Conservation (phyloP, 2,329 filamentous ascomycete species). For the Trichophyton benhamiae region DNA sequence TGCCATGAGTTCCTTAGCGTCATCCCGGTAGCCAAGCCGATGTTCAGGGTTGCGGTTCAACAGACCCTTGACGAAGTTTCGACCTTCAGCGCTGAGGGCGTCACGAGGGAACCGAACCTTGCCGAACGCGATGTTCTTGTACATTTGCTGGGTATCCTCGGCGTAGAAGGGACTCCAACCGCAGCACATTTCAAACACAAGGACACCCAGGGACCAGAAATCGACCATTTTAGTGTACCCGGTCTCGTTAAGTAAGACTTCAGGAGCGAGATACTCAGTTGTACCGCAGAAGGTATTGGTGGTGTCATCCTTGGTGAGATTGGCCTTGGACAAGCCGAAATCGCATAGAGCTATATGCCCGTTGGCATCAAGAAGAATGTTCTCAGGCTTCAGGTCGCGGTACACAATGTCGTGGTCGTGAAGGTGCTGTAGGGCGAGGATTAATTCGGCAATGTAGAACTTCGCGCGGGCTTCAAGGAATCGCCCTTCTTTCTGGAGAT, state of each 20-base stretch:
- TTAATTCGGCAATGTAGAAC: slow-evolving; percentile 97
- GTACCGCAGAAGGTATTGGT: slow-evolving; percentile 99
- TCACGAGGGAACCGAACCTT: slow-evolving; percentile 95
- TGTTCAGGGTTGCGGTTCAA: slow-evolving; percentile 96
- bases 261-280: slow-evolving; percentile 91
- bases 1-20: slow-evolving; percentile 85
- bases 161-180: slow-evolving; percentile 99
- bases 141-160: slow-evolving; percentile 99
- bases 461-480: slow-evolving; percentile 92
- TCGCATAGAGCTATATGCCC: slow-evolving; percentile 96
- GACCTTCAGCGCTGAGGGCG: slow-evolving; percentile 82
- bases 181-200: slow-evolving; percentile 99
- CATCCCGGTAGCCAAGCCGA: slow-evolving; percentile 75
- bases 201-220: slow-evolving; percentile 94
- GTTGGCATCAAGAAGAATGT: slow-evolving; percentile 91
- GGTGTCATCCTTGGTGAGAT: slow-evolving; percentile 90
- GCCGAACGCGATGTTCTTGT: slow-evolving; percentile 99
- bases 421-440: slow-evolving; percentile 84
- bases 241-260: slow-evolving; percentile 88
- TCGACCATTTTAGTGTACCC: slow-evolving; percentile 99
- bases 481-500: slow-evolving; percentile 89
- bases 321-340: slow-evolving; percentile 94
- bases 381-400: slow-evolving; percentile 92
- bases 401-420: slow-evolving; percentile 98
- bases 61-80: slow-evolving; percentile 95